These are phyloP conservation scores for Mucor racemosus DNA, from an alignment of 371 early-diverging fungal genomes.

Conservation along the genomic window DNA sequence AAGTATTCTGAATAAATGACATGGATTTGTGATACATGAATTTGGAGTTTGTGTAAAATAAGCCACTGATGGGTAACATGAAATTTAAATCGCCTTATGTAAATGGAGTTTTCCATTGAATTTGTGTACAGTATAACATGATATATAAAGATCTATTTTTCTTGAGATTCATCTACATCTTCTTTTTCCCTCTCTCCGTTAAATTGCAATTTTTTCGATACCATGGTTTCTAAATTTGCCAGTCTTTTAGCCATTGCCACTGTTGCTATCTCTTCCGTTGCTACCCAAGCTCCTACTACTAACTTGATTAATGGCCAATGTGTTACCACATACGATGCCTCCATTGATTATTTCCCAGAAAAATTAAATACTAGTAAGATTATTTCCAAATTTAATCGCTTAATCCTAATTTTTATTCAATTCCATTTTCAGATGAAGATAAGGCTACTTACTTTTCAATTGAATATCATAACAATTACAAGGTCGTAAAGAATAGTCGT, in stretches of 20 bases:
- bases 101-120: slow-evolving; percentile 4
- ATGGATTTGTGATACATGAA: neutral
- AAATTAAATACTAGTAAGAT: slow-evolving; percentile 39
- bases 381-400: too few relatives aligned
- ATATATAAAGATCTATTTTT: slow-evolving; percentile 7
- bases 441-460: slow-evolving; percentile 60
- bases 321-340: slow-evolving; percentile 42
- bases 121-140: slow-evolving; percentile 4
- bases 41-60: neutral
- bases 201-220: neutral
- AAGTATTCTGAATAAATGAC: too few relatives aligned
- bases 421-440: slow-evolving; percentile 37
- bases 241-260: slow-evolving; percentile 25
- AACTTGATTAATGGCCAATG: slow-evolving; percentile 45
- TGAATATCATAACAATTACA: slow-evolving; percentile 69
- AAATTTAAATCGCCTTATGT: neutral
- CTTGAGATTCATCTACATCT: neutral
- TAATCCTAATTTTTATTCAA: too few relatives aligned
- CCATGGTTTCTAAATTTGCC: slow-evolving; percentile 9
- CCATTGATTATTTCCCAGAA: slow-evolving; percentile 61
- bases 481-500: slow-evolving; percentile 57
- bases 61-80: slow-evolving; percentile 8
- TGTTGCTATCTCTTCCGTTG: slow-evolving; percentile 19
- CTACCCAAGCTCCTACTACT: slow-evolving; percentile 43
- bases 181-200: slow-evolving; percentile 1